Conservation (phyloP, 2,329 filamentous ascomycete genomes). For the Sclerotinia spermophila region DNA sequence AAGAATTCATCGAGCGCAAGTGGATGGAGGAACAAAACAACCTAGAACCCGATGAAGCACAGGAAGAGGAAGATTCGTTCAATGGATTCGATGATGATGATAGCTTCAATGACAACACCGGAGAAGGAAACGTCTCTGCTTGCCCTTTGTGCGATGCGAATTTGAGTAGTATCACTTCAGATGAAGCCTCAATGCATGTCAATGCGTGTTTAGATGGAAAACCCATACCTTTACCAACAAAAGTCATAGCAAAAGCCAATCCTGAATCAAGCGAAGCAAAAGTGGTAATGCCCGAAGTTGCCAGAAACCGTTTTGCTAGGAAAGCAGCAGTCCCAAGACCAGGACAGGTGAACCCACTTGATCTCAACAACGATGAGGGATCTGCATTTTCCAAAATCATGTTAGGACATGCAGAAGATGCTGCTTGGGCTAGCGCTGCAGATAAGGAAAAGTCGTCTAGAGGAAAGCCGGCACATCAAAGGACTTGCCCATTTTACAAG, state of each 20-base stretch:
- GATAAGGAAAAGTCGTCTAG: slow-evolving; percentile 72
- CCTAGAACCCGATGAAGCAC: slow-evolving; percentile 52
- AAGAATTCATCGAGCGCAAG: slow-evolving; percentile 61
- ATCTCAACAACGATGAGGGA: slow-evolving; percentile 43
- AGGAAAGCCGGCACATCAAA: slow-evolving; percentile 80
- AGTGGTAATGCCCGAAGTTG: slow-evolving; percentile 27
- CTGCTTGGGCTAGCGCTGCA: slow-evolving; percentile 84
- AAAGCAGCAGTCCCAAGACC: slow-evolving; percentile 67
- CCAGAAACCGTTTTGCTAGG: slow-evolving; percentile 53
- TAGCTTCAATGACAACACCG: slow-evolving; percentile 12
- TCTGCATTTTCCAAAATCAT: slow-evolving; percentile 93
- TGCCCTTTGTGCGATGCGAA: slow-evolving; percentile 77
- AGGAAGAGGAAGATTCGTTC: slow-evolving; percentile 32
- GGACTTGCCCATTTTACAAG: slow-evolving; percentile 97
- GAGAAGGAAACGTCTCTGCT: slow-evolving; percentile 30
- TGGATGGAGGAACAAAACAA: slow-evolving; percentile 75
- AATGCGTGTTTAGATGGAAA: slow-evolving; percentile 90
- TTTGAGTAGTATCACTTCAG: slow-evolving; percentile 55
- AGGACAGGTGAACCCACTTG: slow-evolving; percentile 77
- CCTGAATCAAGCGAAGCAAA: slow-evolving; percentile 26
- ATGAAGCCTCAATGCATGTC: slow-evolving; percentile 78
- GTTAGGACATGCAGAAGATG: slow-evolving; percentile 85
- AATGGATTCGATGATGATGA: slow-evolving; percentile 27
- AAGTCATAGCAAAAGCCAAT: slow-evolving; percentile 32
- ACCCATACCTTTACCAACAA: slow-evolving; percentile 52